Evolutionary conservation across 768 basidiomycete genomes (phyloP).

Genomic region (Leccinum fibrillosum): DNA sequence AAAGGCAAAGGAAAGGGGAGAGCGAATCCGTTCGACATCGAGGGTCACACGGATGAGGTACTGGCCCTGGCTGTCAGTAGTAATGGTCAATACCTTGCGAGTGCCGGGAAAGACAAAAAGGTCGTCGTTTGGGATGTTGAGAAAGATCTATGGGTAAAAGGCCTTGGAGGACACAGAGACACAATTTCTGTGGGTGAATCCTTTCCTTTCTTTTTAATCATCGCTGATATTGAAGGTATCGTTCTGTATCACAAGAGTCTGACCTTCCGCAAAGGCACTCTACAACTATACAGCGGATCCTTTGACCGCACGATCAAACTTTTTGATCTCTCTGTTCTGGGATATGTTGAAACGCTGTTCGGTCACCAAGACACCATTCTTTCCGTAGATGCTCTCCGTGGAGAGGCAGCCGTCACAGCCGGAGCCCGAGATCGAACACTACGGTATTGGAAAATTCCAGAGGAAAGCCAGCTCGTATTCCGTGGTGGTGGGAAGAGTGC

Average conservation of each 20-base stretch:
- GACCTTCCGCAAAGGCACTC: constrained; percentile 73
- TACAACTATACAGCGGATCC: constrained; percentile 67
- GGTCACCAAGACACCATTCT: constrained; percentile 92
- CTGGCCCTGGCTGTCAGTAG: constrained; percentile 78
- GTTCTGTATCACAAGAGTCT: constrained; percentile 46
- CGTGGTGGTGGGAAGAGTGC: constrained; percentile 89
- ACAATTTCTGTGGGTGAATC: constrained; percentile 57
- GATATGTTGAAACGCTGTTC: constrained; percentile 94
- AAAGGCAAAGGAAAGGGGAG: constrained; percentile 60
- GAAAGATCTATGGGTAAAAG: constrained; percentile 71
- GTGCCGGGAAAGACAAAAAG: constrained; percentile 79
- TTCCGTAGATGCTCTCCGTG: constrained; percentile 73
- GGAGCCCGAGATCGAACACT: constrained; percentile 90
- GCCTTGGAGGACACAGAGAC: constrained; percentile 77
- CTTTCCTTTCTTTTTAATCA: constrained; percentile 36
- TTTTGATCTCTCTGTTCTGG: constrained; percentile 79
- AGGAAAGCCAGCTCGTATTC: constrained; percentile 94
- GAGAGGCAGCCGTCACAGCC: constrained; percentile 81
- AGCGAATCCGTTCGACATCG: constrained; percentile 41
- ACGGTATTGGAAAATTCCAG: constrained; percentile 94
- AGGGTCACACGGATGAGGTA: constrained; percentile 88
- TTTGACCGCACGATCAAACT: constrained; percentile 89
- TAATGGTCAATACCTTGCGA: constrained; percentile 83
- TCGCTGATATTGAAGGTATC: not conserved
- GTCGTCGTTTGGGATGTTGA: constrained; percentile 86